Evolutionary conservation across 1,139 yeast species (phyloP), one percentile per base, ranked within the genome.

Genomic region (Hansenula sp.): DNA sequence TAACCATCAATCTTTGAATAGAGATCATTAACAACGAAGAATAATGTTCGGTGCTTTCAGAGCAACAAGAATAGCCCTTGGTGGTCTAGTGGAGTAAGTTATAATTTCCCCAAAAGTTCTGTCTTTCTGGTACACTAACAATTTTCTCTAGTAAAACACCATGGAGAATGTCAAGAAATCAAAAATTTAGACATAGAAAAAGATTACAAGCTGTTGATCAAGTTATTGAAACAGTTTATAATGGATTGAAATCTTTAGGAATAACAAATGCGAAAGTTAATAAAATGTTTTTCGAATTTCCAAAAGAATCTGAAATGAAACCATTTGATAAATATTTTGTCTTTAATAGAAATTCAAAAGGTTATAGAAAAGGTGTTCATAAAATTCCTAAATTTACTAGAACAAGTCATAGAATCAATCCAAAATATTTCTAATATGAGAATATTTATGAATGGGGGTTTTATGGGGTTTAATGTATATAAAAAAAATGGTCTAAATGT

Each of bases 301-400:
- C 97, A 32, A 84, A 79, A 58, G 96, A 89, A 57, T 54, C 65
- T 32, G 89, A 88, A 47, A 88, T 92, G 97, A 57, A 65, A 1
- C 70, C 95, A 4, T 71, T 67, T 51, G 95, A 92, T 66, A 92
- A 92, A 64, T 92, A 92, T 65, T 82, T 95, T 40, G 82, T 90
- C 1, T 92, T 87, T 65, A 81, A 79, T 65, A 83, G 77, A 63
- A 79, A 80, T 55, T 75, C 81, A 12, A 77, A 73, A 56, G 82
- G 82, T 25, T 92, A 90, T 65, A 78, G 98, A 68, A 92, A 89
- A 67, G 81, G 94, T 50, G 79, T 86, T 22, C 97, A 92, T 60
- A 77, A 71, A 61, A 84, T 82, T 27, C 95, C 95, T 18, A 85
- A 87, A 57, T 88, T 95, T 95, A 90, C 97, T 42, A 87, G 84